phyloP scores from a whole-genome alignment of 139 green algal genomes.

The Asterochloris sp. region DNA sequence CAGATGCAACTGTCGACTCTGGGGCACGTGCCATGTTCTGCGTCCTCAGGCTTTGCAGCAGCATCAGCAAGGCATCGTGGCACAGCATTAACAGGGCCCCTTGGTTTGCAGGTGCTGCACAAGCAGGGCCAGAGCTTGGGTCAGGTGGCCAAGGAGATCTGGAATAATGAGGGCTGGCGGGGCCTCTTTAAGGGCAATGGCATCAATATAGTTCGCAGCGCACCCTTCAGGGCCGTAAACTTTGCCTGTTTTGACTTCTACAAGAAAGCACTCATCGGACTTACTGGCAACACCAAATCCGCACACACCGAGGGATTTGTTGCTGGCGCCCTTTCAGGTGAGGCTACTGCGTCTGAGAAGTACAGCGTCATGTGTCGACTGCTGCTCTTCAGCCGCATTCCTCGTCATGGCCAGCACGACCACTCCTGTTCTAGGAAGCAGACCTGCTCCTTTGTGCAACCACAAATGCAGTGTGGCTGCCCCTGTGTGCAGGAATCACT shows the following conservation, averaged over 20 bases:
- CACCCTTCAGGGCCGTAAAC: conserved; percentile 80
- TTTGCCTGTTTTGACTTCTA: conserved; percentile 77
- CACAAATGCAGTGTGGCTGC: neutral
- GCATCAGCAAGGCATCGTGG: too few species aligned
- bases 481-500: conserved; percentile 47
- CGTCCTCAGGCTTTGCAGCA: too few species aligned
- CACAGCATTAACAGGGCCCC: too few species aligned
- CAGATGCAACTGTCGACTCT: too few species aligned
- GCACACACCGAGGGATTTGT: conserved; percentile 18
- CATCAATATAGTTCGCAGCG: conserved; percentile 73
- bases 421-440: neutral
- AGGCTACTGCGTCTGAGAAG: neutral
- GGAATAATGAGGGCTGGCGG: conserved; percentile 42
- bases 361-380: neutral
- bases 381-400: neutral
- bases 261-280: conserved; percentile 32
- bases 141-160: conserved; percentile 20
- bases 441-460: neutral
- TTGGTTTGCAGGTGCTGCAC: conserved; percentile 28
- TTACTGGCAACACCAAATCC: conserved; percentile 25
- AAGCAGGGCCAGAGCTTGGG: conserved; percentile 14
- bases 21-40: too few species aligned
- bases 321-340: conserved; percentile 9
- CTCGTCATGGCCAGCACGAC: neutral
- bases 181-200: conserved; percentile 73